Evolutionary conservation across 1,284 basidiomycete genomes (phyloP).

Genomic region (Boletellus sp.): DNA sequence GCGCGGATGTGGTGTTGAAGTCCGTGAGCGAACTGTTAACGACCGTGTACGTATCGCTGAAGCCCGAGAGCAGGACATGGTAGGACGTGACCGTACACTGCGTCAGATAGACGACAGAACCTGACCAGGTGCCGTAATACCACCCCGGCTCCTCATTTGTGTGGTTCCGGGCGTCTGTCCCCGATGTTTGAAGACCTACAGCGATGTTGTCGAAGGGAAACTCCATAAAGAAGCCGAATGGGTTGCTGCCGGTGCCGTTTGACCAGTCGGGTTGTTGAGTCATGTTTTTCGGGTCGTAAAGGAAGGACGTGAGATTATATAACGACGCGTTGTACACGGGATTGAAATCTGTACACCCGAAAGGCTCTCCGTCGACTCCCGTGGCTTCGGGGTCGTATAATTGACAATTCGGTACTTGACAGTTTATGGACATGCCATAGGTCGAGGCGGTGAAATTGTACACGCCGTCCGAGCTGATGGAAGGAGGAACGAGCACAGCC

Average conservation of each 20-base stretch:
- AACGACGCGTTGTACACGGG: slow-evolving; percentile 3
- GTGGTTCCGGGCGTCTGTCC: not conserved
- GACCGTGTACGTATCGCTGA: not conserved
- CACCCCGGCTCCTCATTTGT: slow-evolving; percentile 1
- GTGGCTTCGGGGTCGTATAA: not conserved
- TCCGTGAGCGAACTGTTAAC: not conserved
- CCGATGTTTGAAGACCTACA: not conserved
- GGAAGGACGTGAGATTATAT: slow-evolving; percentile 2
- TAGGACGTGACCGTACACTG: slow-evolving; percentile 3
- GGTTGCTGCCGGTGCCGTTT: not conserved
- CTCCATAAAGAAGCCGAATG: slow-evolving; percentile 1
- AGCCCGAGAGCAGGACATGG: not conserved
- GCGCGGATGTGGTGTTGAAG: slow-evolving; percentile 1
- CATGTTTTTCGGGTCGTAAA: slow-evolving; percentile 2
- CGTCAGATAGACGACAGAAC: not conserved
- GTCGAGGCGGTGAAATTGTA: slow-evolving; percentile 2
- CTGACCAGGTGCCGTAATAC: not conserved
- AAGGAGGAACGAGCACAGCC: slow-evolving; percentile 1
- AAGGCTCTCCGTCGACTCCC: not conserved
- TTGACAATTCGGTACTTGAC: not conserved
- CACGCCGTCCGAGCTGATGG: not conserved
- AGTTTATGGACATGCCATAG: not conserved
- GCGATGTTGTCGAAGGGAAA: not conserved
- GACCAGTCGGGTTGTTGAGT: slow-evolving; percentile 1
- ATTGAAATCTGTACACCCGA: slow-evolving; percentile 1